Conservation (phyloP, 345 rosid genomes). For the Aquilaria sinensis region DNA sequence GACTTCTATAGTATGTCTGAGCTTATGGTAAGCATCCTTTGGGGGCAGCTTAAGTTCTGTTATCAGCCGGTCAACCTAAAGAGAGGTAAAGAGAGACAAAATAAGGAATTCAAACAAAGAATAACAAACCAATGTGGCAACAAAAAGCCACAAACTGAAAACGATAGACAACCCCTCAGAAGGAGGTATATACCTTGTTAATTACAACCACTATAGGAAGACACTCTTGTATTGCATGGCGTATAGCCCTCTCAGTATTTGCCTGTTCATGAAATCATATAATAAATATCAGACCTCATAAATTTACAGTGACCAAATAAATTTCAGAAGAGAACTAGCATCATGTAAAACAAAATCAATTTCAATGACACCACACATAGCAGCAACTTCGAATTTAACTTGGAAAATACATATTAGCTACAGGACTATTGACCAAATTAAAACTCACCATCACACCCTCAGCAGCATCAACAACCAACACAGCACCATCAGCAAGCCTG, state of each 20-base stretch:
- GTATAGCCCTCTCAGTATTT: conserved; percentile 96
- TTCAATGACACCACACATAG: conserved; percentile 12
- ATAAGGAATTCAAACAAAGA: conserved; percentile 4
- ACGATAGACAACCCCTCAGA: background rate
- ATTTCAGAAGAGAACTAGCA: background rate
- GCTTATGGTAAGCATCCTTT: conserved; percentile 94
- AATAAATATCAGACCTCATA: conserved; percentile 8
- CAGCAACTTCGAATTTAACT: conserved; percentile 15
- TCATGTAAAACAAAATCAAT: background rate
- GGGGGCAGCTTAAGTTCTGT: conserved; percentile 97
- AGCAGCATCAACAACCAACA: conserved; percentile 93
- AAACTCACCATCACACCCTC: conserved; percentile 56
- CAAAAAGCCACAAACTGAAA: background rate
- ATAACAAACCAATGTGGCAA: background rate
- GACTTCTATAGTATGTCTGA: conserved; percentile 92
- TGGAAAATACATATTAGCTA: background rate
- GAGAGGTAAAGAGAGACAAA: conserved; percentile 5
- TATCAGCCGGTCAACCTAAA: conserved; percentile 91
- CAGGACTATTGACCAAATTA: background rate
- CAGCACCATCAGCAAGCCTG: conserved; percentile 95
- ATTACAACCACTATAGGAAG: conserved; percentile 94
- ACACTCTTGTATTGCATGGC: conserved; percentile 92
- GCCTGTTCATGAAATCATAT: conserved; percentile 38
- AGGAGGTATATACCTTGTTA: conserved; percentile 53
- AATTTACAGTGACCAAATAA: conserved; percentile 3